These are phyloP conservation scores for Pseudopyricularia javanii DNA, from an alignment of 2,329 filamentous ascomycete genomes.

Conservation along the genomic window DNA sequence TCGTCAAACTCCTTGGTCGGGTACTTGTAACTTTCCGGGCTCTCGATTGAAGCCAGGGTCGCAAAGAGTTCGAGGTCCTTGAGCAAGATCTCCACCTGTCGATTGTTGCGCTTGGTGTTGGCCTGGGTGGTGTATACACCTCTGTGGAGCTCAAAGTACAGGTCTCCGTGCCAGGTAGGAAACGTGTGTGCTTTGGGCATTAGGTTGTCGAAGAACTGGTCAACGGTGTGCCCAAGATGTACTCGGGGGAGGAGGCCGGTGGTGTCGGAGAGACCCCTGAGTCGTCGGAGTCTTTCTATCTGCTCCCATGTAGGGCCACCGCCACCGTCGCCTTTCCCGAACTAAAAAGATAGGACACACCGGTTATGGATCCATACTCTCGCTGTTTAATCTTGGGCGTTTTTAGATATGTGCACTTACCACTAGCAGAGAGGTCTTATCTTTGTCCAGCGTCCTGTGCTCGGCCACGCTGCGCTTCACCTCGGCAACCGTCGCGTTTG, in stretches of 20 bases:
- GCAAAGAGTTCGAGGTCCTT: constrained; percentile 55
- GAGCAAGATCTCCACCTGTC: constrained; percentile 48
- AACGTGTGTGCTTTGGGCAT: constrained; percentile 48
- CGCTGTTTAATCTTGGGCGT: constrained; percentile 17
- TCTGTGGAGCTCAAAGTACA: constrained; percentile 58
- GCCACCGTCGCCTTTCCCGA: constrained; percentile 57
- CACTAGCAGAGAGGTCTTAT: constrained; percentile 44
- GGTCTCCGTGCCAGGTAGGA: constrained; percentile 57
- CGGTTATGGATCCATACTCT: constrained; percentile 13
- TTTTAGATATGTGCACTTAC: constrained; percentile 10
- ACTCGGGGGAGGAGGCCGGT: constrained; percentile 45
- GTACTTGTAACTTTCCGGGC: constrained; percentile 40
- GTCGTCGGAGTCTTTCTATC: constrained; percentile 53
- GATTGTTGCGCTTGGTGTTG: constrained; percentile 56
- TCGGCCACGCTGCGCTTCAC: constrained; percentile 51
- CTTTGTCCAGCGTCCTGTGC: constrained; percentile 56
- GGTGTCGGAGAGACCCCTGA: constrained; percentile 51
- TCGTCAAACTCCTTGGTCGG: constrained; percentile 54
- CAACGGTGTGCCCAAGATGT: constrained; percentile 50
- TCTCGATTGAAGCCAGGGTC: constrained; percentile 45
- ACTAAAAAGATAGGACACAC: background rate
- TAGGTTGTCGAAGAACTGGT: constrained; percentile 52
- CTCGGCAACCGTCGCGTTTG: constrained; percentile 49
- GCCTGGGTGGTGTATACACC: constrained; percentile 59
- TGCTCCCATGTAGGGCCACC: constrained; percentile 55